Evolutionary conservation across 2,329 filamentous ascomycete genomes (phyloP), one percentile per base, ranked within the genome.

Genomic region (Cytospora paraplurivora): DNA sequence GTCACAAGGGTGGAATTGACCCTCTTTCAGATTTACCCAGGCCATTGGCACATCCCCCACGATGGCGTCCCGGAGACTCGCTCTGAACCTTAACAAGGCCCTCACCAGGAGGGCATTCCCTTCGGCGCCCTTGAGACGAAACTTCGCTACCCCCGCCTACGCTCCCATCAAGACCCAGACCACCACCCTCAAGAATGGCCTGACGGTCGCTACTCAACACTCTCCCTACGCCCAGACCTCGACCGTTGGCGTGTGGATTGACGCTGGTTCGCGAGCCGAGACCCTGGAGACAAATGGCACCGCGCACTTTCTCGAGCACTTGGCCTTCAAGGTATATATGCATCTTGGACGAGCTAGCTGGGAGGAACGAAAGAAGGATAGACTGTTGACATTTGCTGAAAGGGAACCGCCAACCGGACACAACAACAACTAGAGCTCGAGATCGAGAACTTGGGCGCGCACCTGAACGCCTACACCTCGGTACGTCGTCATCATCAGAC

Each of bases 361-460:
- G 32, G n/a, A 65, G 61, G 57, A 49, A 33, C 34, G 41, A 58
- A 37, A 27, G 52, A 8, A 58, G 54, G 15, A 49, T 13, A 21
- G 6, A 19, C 33, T 54, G 56, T 61, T 59, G 33, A 61, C 38
- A 35, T 41, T 21, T 21, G 27, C 6, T 37, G 41, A 56, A 63
- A 93, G 93, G 95, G 95, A 73, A 99, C 95, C 71, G 85, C 90
- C 79, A 96, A 91, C 84, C 88, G 95, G 80, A 93, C 91, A 69
- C 95, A 99, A 81, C 91, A 96, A 78, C 95, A 99, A 83, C 85
- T 99, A 77, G 95, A 99, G 84, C 89, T 99, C 69, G 95, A 99
- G 85, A 98, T 99, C 76, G 95, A 99, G 86, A 99, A 99, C 84
- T 97, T 99, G 92, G 95, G 95, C 78, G 95, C 92, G 69, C 95